Conservation (phyloP, 2,329 filamentous ascomycete genomes). For the Colletotrichum sansevieriae region DNA sequence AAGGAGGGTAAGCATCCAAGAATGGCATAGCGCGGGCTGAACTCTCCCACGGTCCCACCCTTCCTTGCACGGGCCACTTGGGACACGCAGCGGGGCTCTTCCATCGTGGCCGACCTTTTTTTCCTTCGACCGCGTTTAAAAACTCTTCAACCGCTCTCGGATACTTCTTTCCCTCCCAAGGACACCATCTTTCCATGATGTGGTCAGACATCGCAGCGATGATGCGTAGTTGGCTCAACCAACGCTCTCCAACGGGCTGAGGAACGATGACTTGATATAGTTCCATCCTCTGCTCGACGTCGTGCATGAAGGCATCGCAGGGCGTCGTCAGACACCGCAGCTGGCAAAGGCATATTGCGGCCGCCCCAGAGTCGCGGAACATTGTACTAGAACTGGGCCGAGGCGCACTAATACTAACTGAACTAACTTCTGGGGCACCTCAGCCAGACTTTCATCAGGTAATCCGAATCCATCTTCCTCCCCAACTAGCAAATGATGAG, state of each 20-base stretch:
- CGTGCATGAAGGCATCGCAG: no score
- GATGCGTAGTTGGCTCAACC: background rate
- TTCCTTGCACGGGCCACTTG: background rate
- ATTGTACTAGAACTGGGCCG: no score
- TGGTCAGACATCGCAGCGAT: background rate
- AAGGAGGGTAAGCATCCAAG: background rate
- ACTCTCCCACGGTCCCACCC: background rate
- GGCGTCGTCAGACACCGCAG: no score
- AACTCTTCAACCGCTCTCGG: background rate
- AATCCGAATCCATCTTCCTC: background rate
- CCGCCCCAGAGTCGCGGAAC: background rate
- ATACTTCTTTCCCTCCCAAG: background rate
- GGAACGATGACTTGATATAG: no score
- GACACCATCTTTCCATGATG: no score
- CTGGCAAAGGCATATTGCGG: no score
- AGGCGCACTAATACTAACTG: no score
- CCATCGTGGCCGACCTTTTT: constrained; percentile 32
- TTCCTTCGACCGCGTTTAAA: background rate
- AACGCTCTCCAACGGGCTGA: background rate
- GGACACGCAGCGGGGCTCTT: constrained; percentile 10
- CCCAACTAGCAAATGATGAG: constrained; percentile 47
- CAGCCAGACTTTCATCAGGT: constrained; percentile 6
- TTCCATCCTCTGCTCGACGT: no score
- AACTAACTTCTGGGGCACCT: background rate
- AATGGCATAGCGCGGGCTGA: background rate